Base-by-base conservation (phyloP, 1,284 basidiomycete species). In the Puccinia novopanici region DNA sequence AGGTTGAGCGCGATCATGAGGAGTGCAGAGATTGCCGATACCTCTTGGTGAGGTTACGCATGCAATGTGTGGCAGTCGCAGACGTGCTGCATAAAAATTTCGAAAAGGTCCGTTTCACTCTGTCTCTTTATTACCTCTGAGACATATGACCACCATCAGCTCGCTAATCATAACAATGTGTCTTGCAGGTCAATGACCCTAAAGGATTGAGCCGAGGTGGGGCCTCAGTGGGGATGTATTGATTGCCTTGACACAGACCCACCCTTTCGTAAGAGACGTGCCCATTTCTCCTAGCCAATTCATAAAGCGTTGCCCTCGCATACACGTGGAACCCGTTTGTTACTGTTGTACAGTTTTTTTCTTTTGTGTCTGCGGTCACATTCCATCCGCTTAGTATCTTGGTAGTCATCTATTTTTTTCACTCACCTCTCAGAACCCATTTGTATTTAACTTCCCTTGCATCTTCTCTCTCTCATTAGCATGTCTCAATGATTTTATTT, bases 51-150 rank as follows among this genome's bases (percentile, higher is more conserved):
- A 42, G 78, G 30, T 40, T 80, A 30, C 63, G 78, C 22, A 54
- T 74, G 48, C 78, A 80, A 80, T 80, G 78, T 68, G 48, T 80
- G 1, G 78, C 71, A 24, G 78, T 80, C 22, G 50, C 70, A n/a
- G 78, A 80, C 50, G 52, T 80, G 10, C 24, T 80, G 34, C 78
- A 80, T 40, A 80, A 80, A 55, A 80, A 80, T 27, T 80, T 74
- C 42, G 71, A 74, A 12, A 80, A 80, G 61, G 78, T 68, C 22
- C 12, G 78, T 45, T 12, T 4, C 37, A 48, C 6, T n/a, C 27
- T 34, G 34, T 34, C 10, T 27, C 52, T 54, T 55, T 3, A 40
- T 42, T 42, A 15, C 22, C 22, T 59, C 55, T 59, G n/a, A 3
- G 37, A 10, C 52, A 1, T 4, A 34, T 34, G 4, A 34, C 34